Percentiles rank a stretch among this genome's conserved stretches.
Evolutionary conservation across 208 protist genomes (phyloP).

Genomic region (Leptomonas pyrrhocoris): DNA sequence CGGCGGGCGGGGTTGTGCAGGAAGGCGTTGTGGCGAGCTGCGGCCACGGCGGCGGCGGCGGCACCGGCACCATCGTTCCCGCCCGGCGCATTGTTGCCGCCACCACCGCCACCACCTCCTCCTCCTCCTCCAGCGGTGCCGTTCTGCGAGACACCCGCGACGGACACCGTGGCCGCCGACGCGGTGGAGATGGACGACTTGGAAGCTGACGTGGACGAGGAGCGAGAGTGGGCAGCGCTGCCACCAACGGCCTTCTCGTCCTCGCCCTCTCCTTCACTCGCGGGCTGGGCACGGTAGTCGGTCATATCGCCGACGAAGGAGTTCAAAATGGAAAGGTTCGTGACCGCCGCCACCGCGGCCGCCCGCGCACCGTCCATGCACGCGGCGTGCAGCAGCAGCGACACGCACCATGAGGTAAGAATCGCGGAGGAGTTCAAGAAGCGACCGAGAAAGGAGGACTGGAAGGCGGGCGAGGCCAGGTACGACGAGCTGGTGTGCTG

Average conservation of each 20-base stretch:
- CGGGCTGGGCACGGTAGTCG: conserved; percentile 12
- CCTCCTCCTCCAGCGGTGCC: background rate
- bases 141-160: conserved; percentile 10
- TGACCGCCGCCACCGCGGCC: conserved; percentile 16
- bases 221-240: background rate
- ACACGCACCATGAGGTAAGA: conserved; percentile 50
- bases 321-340: conserved; percentile 25
- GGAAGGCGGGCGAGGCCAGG: conserved; percentile 35
- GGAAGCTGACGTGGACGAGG: conserved; percentile 1
- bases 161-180: conserved; percentile 8
- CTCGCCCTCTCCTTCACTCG: conserved; percentile 4
- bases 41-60: background rate
- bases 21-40: background rate
- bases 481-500: conserved; percentile 36
- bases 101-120: too few species aligned
- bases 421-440: conserved; percentile 50
- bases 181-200: conserved; percentile 5
- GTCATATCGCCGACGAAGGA: conserved; percentile 18
- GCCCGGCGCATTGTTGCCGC: conserved; percentile 2
- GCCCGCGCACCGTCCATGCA: conserved; percentile 40
- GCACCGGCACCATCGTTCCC: background rate
- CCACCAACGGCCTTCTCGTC: background rate
- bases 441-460: conserved; percentile 35
- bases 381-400: conserved; percentile 57
- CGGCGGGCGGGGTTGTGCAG: conserved; percentile 12